A percentile compares a stretch with the other conserved stretches of the same genome.
Evolutionary conservation across 768 basidiomycete genomes (phyloP).

Genomic region (Chalciporus piperatus): DNA sequence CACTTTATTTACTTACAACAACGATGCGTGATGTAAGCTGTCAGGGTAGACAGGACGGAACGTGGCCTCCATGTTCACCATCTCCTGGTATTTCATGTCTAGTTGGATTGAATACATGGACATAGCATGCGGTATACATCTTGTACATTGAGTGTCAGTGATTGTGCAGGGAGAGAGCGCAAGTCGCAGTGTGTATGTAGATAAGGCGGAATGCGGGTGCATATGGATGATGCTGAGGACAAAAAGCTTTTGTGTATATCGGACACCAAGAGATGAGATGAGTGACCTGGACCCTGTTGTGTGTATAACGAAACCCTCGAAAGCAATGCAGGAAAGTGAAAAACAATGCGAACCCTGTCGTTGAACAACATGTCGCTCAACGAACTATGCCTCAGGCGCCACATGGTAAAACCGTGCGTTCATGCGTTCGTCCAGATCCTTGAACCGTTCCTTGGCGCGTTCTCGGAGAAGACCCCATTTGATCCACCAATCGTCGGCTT

Average conservation of each 20-base stretch:
- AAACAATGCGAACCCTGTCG: background rate
- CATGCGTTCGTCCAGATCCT: constrained; percentile 18
- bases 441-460: constrained; percentile 28
- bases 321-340: background rate
- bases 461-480: constrained; percentile 51
- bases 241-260: background rate
- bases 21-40: too few relatives aligned
- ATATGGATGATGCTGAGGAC: background rate
- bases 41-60: too few relatives aligned
- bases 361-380: background rate
- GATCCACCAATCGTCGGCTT: constrained; percentile 65
- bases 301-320: background rate
- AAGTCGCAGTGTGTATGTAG: background rate
- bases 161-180: background rate
- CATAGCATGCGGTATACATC: background rate
- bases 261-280: background rate
- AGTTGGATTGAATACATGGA: too few relatives aligned
- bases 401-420: background rate
- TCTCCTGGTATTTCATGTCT: too few relatives aligned
- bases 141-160: background rate
- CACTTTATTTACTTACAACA: too few relatives aligned
- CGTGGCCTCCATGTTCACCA: too few relatives aligned
- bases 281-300: background rate
- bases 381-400: background rate
- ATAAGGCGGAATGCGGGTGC: background rate